Percentiles rank a stretch among this genome's conserved stretches.
phyloP scores from a whole-genome alignment of 805 yeast species.

The Tetrapisispora namnaoensis region DNA sequence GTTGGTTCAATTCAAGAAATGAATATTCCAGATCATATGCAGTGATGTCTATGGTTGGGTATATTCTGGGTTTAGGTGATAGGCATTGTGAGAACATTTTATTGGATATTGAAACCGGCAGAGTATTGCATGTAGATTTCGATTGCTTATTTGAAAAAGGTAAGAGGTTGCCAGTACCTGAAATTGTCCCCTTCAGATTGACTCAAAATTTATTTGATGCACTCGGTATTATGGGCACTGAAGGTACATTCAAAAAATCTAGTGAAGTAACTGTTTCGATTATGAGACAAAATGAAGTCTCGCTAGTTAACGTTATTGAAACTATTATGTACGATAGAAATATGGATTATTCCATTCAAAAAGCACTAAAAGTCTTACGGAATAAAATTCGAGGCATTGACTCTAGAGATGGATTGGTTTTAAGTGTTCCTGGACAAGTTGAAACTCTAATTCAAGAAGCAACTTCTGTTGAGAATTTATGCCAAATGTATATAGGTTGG shows the following conservation, averaged over 20 bases:
- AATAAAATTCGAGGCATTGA: slow-evolving; percentile 77
- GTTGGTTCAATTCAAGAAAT: slow-evolving; percentile 77
- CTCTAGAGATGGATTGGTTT: slow-evolving; percentile 71
- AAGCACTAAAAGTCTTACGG: slow-evolving; percentile 61
- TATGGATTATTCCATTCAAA: slow-evolving; percentile 49
- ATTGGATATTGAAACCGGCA: slow-evolving; percentile 63
- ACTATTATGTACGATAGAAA: slow-evolving; percentile 71
- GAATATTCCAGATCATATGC: slow-evolving; percentile 72
- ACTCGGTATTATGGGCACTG: slow-evolving; percentile 76
- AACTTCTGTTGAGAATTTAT: slow-evolving; percentile 54
- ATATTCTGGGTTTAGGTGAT: slow-evolving; percentile 89
- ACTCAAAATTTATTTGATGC: slow-evolving; percentile 88
- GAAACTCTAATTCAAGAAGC: slow-evolving; percentile 83
- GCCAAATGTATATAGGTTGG: slow-evolving; percentile 96
- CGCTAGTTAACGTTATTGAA: slow-evolving; percentile 82
- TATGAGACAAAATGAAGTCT: slow-evolving; percentile 69
- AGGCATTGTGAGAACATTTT: slow-evolving; percentile 90
- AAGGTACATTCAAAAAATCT: slow-evolving; percentile 78
- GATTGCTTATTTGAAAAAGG: slow-evolving; percentile 91
- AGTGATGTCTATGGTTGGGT: slow-evolving; percentile 96
- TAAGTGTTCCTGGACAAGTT: slow-evolving; percentile 88
- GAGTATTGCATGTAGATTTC: slow-evolving; percentile 86
- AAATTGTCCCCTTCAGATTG: slow-evolving; percentile 85
- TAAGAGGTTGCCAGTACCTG: slow-evolving; percentile 69
- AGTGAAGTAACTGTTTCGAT: slow-evolving; percentile 75